phyloP scores from a whole-genome alignment of 2,329 filamentous ascomycete genomes.

The Fusarium incarnatum region DNA sequence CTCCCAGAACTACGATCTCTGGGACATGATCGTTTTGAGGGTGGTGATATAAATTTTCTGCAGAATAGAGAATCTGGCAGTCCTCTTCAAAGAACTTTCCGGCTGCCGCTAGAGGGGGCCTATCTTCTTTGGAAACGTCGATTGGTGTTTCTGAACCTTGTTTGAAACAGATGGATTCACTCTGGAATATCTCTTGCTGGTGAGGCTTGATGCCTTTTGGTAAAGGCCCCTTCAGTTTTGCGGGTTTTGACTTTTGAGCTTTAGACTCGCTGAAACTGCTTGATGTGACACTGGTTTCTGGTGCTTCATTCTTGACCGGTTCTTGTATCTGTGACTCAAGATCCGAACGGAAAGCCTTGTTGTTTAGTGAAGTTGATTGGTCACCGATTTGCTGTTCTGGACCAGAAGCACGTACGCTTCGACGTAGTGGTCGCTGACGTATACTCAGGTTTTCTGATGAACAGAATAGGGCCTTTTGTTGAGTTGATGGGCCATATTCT shows the following conservation, averaged over 20 bases:
- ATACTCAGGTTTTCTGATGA: background rate
- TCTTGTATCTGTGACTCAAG: background rate
- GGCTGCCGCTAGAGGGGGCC: conserved; percentile 44
- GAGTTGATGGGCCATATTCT: too few relatives aligned
- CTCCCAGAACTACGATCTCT: conserved; percentile 82
- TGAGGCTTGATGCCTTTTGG: conserved; percentile 37
- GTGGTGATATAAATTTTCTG: conserved; percentile 61
- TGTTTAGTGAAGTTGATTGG: background rate
- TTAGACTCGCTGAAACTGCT: background rate
- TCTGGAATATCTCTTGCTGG: conserved; percentile 35
- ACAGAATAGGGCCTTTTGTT: conserved; percentile 7
- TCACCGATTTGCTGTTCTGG: background rate
- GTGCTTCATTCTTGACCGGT: too few relatives aligned
- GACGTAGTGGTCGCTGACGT: conserved; percentile 19
- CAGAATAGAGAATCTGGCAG: conserved; percentile 62
- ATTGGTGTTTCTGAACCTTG: conserved; percentile 19
- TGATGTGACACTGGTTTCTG: background rate
- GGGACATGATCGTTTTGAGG: conserved; percentile 64
- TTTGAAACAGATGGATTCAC: conserved; percentile 42
- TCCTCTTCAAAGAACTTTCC: conserved; percentile 50
- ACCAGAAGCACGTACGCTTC: conserved; percentile 2
- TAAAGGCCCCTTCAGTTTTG: conserved; percentile 13
- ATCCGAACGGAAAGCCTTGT: too few relatives aligned
- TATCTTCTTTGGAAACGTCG: conserved; percentile 37
- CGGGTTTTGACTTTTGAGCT: conserved; percentile 6